phyloP scores from a whole-genome alignment of 2,329 filamentous ascomycete species.

The Trichophyton benhamiae region DNA sequence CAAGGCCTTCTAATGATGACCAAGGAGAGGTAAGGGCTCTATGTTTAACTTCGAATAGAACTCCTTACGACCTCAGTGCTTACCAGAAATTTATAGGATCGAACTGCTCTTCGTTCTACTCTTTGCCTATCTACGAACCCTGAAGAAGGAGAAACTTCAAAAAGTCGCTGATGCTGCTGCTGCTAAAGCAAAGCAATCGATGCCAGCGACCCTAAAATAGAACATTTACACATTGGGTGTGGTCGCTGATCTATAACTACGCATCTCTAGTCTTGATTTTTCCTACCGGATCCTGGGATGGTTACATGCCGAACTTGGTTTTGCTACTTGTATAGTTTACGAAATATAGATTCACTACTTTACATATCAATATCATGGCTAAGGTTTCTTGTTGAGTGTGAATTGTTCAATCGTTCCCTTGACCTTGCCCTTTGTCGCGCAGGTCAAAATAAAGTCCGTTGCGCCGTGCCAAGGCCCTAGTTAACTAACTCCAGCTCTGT shows the following conservation, averaged over 20 bases:
- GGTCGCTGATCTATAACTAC: background rate
- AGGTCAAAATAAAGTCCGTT: background rate
- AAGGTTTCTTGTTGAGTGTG: background rate
- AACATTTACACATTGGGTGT: background rate
- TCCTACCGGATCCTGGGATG: background rate
- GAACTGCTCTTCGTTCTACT: constrained; percentile 79
- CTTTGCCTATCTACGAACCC: constrained; percentile 63
- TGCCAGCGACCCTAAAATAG: constrained; percentile 39
- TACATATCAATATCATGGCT: background rate
- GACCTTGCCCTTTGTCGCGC: background rate
- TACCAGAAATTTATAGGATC: constrained; percentile 43
- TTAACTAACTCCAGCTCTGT: background rate
- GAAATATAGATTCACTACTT: background rate
- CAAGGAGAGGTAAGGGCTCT: constrained; percentile 63
- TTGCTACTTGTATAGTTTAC: background rate
- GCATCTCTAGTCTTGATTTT: background rate
- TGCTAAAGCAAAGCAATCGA: constrained; percentile 45
- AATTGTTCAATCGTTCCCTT: background rate
- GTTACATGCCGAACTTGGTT: background rate
- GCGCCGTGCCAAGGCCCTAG: background rate
- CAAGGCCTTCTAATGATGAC: constrained; percentile 99
- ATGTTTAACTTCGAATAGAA: background rate
- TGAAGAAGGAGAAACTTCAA: constrained; percentile 57
- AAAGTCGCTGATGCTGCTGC: constrained; percentile 54
- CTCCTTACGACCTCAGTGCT: background rate